These are phyloP conservation scores for Cryphonectria naterciae DNA, from an alignment of 2,329 filamentous ascomycete species.

Conservation along the genomic window DNA sequence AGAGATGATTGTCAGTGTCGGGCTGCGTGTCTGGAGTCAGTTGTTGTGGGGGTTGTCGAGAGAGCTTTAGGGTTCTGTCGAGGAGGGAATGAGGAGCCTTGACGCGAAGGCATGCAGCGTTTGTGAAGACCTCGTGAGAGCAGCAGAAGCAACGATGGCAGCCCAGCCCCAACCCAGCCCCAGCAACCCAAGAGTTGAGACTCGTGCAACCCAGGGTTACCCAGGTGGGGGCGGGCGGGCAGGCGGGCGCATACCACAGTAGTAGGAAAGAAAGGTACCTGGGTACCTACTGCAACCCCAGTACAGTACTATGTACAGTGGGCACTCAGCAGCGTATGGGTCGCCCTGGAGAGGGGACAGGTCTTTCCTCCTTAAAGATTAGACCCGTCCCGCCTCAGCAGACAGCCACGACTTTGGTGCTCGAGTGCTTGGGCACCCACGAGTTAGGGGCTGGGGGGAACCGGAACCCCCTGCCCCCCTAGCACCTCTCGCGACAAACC, in stretches of 20 bases:
- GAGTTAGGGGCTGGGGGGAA: background rate
- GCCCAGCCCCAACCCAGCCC: conserved; percentile 1
- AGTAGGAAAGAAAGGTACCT: background rate
- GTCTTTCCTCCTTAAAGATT: background rate
- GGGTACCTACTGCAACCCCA: background rate
- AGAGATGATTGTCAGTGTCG: background rate
- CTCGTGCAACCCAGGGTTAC: background rate
- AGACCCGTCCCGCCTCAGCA: background rate
- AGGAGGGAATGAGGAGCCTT: background rate
- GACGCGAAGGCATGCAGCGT: background rate
- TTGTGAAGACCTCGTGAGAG: conserved; percentile 9
- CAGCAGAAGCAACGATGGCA: conserved; percentile 12
- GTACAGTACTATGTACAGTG: background rate
- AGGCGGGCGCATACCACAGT: background rate
- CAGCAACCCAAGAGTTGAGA: conserved; percentile 8
- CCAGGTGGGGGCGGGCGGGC: background rate
- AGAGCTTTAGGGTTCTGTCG: background rate
- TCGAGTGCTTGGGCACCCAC: background rate
- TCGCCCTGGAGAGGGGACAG: background rate
- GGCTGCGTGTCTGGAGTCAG: background rate
- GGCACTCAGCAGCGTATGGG: background rate
- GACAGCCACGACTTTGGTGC: background rate
- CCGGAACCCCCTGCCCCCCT: background rate
- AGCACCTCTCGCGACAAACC: background rate
- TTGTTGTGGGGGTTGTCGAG: background rate